Evolutionary conservation across 257 asterid species (phyloP).

Genomic region (Fraxinus quadrangulata): DNA sequence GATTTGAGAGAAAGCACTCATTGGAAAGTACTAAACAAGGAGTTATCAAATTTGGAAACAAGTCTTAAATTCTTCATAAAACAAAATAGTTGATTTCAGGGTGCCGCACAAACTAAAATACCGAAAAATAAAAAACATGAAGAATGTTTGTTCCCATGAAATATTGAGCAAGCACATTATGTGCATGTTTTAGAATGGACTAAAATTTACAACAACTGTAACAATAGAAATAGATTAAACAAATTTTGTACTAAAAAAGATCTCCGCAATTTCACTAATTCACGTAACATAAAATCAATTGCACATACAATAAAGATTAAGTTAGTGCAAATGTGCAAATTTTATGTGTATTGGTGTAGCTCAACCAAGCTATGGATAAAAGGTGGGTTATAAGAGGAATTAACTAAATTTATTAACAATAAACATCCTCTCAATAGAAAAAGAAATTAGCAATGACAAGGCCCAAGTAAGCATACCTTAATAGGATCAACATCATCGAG

Average conservation of each 20-base stretch:
- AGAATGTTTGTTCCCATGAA: neutral
- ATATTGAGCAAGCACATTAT: neutral
- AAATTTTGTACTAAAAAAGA: neutral
- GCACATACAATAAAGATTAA: too few species aligned
- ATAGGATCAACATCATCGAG: slow-evolving; percentile 88
- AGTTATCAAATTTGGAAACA: neutral
- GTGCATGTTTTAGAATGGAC: neutral
- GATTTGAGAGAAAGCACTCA: neutral
- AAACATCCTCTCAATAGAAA: neutral
- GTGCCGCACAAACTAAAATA: neutral
- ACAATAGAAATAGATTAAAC: neutral
- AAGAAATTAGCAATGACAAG: neutral
- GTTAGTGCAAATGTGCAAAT: too few species aligned
- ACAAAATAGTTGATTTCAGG: neutral
- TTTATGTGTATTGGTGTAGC: too few species aligned
- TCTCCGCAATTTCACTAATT: neutral
- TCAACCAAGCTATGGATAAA: too few species aligned
- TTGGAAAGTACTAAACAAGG: neutral
- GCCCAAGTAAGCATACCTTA: slow-evolving; percentile 44
- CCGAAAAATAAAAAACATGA: neutral
- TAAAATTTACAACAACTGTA: neutral
- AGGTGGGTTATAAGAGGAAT: too few species aligned
- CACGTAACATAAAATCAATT: neutral
- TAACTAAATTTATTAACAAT: too few species aligned
- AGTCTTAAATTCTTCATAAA: neutral